Conservation (phyloP, 2,329 filamentous ascomycete species). For the Colletotrichum lupini region DNA sequence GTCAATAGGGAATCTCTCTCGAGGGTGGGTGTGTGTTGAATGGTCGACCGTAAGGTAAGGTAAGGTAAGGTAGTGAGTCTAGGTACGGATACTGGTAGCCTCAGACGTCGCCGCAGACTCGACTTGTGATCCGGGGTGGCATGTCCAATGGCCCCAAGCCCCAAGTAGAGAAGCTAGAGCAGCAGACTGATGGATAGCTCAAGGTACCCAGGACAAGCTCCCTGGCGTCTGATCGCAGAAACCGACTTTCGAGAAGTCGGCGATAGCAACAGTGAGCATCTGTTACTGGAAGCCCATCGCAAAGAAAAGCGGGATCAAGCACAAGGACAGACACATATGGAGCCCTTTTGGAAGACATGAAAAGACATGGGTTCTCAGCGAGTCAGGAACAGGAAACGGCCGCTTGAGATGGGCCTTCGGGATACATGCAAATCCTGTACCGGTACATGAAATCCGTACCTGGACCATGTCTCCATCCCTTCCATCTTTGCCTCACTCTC, state of each 20-base stretch:
- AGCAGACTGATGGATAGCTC: constrained; percentile 17
- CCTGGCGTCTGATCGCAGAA: constrained; percentile 30
- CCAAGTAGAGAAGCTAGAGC: constrained; percentile 21
- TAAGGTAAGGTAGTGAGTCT: too few species aligned
- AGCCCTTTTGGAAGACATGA: constrained; percentile 12
- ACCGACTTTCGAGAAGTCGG: constrained; percentile 32
- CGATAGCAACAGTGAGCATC: constrained; percentile 17
- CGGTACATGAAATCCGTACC: constrained; percentile 27
- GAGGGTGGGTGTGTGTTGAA: constrained; percentile 33
- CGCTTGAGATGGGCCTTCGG: constrained; percentile 29
- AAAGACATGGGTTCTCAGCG: constrained; percentile 26
- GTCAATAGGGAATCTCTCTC: constrained; percentile 30
- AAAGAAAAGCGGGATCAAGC: constrained; percentile 34
- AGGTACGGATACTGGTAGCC: constrained; percentile 1
- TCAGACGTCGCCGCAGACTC: constrained; percentile 32
- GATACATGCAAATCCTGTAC: constrained; percentile 21
- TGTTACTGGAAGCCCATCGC: constrained; percentile 27
- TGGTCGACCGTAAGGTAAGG: neutral
- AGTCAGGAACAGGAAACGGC: constrained; percentile 36
- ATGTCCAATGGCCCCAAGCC: constrained; percentile 24
- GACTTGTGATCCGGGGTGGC: constrained; percentile 32
- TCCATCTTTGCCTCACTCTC: neutral
- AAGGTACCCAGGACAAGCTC: constrained; percentile 34
- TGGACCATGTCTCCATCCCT: neutral
- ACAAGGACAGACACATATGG: constrained; percentile 19